Percentiles rank a stretch among this genome's conserved stretches.
Conservation (phyloP, 495 filamentous ascomycete genomes). For the Podospora appendiculata region DNA sequence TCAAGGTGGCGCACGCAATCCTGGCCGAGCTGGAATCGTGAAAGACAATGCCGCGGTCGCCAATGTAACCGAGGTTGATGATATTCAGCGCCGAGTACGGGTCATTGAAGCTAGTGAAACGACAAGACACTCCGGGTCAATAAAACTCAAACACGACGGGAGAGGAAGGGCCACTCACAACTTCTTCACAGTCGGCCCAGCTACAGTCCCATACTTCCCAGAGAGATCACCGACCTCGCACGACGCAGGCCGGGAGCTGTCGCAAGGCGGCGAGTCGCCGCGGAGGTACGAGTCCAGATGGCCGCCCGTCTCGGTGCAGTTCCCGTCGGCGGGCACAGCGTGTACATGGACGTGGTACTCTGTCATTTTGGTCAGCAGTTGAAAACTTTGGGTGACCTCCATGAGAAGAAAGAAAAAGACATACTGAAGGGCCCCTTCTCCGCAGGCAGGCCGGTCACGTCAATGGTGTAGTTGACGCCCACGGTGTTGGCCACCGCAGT, state of each 20-base stretch:
- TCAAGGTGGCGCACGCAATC: slow-evolving; percentile 62
- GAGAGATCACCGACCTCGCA: slow-evolving; percentile 78
- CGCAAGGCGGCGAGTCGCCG: slow-evolving; percentile 56
- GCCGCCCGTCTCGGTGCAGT: slow-evolving; percentile 60
- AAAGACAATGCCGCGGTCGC: slow-evolving; percentile 66
- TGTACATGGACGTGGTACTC: slow-evolving; percentile 74
- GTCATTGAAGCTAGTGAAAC: slow-evolving; percentile 49
- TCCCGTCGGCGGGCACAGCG: slow-evolving; percentile 62
- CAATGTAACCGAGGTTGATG: slow-evolving; percentile 59
- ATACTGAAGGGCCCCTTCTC: slow-evolving; percentile 61
- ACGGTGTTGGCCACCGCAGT: slow-evolving; percentile 41
- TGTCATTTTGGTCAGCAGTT: slow-evolving; percentile 15
- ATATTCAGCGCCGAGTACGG: slow-evolving; percentile 52
- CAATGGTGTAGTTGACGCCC: slow-evolving; percentile 55
- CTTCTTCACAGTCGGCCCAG: slow-evolving; percentile 30
- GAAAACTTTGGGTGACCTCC: no score
- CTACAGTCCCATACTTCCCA: slow-evolving; percentile 70
- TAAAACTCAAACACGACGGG: not conserved
- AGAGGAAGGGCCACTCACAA: slow-evolving; percentile 7
- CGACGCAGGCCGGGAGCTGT: slow-evolving; percentile 49
- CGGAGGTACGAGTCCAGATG: slow-evolving; percentile 51
- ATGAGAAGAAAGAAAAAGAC: slow-evolving; percentile 17
- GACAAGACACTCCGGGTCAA: not conserved
- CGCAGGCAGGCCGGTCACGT: slow-evolving; percentile 53
- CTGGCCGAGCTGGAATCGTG: slow-evolving; percentile 58